Percentiles rank a stretch among this genome's conserved stretches.
Evolutionary conservation across 2,329 filamentous ascomycete genomes (phyloP).

Genomic region (Monilinia vaccinii-corymbosi): DNA sequence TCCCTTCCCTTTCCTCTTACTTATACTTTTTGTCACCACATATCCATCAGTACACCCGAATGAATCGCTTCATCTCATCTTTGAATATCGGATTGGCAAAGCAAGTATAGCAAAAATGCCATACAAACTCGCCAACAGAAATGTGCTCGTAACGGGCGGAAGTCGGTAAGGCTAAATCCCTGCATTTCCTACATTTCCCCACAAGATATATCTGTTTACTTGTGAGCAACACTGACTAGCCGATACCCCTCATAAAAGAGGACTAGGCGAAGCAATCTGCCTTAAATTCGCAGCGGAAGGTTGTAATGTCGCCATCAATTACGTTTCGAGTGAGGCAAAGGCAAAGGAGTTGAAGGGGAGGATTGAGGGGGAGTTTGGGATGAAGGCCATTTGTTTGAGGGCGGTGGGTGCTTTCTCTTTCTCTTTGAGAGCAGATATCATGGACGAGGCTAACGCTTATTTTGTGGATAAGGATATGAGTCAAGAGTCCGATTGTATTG

Average conservation of each 20-base stretch:
- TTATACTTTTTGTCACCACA: not conserved
- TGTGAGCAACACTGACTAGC: not conserved
- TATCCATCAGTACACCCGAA: not conserved
- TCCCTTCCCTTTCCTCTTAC: not conserved
- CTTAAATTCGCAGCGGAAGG: slow-evolving; percentile 55
- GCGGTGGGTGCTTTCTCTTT: slow-evolving; percentile 36
- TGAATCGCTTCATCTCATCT: not conserved
- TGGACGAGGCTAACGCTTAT: not conserved
- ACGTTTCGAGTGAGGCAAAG: slow-evolving; percentile 44
- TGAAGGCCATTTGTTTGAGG: slow-evolving; percentile 46
- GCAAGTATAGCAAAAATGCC: slow-evolving; percentile 39
- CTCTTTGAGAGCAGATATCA: not conserved
- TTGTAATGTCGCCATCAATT: slow-evolving; percentile 57
- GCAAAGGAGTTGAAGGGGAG: slow-evolving; percentile 45
- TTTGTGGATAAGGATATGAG: slow-evolving; percentile 45
- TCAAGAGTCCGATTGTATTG: slow-evolving; percentile 42
- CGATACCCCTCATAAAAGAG: slow-evolving; percentile 34
- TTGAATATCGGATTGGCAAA: not conserved
- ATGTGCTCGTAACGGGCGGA: slow-evolving; percentile 55
- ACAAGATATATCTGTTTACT: not conserved
- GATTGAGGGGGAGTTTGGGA: slow-evolving; percentile 39
- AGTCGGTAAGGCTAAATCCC: slow-evolving; percentile 42
- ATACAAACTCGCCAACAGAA: slow-evolving; percentile 51
- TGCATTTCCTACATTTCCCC: not conserved
- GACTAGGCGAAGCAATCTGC: slow-evolving; percentile 51